Evolutionary conservation across 176 grass and related monocot species (phyloP), one percentile per base, ranked within the genome.

Genomic region (Rhynchospora pubera): DNA sequence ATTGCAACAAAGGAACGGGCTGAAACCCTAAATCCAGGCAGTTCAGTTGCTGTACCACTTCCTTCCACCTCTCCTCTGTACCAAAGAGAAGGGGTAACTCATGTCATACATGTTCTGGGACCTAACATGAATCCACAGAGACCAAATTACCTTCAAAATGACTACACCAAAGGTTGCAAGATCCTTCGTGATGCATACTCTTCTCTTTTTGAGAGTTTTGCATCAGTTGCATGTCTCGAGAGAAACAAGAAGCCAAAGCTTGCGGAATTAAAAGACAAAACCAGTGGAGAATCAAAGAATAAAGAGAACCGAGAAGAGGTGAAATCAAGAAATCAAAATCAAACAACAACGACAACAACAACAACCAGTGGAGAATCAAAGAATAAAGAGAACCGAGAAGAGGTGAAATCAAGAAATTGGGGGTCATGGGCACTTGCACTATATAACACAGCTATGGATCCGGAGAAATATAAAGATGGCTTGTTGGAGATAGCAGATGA

Each of bases 61-160:
- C 92, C 95, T 84, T 83, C 84, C 10, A 79, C 55, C 78, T 98
- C 92, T 85, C 90, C 88, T 50, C 78, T 98, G 30, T 84, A 87
- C 83, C 62, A 87, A 82, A 63, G 53, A 74, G 95, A 98, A 93
- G 89, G 89, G 14, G 88, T 98, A 56, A 93, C 92, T 65, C 95
- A 98, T 87, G 91, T 98, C 15, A 98, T 98, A 89, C 95, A 98
- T 83, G 92, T 98, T 60, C 90, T 98, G 0, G 92, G 95, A 42
- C 92, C 95, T 75, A 98, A 98, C 86, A 98, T 98, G 92, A 98
- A 98, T 58, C 92, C 92, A 79, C 91, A 93, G 86, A 89, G 92
- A 39, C 92, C 90, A 79, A 85, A 98, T 73, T 93, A 77, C 83
- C 90, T 98, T 14, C 87, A 93, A 57, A 94, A 93, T 90, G 87